Evolutionary conservation across 2,329 filamentous ascomycete genomes (phyloP), one percentile per base, ranked within the genome.

Genomic region (Microsporum ferrugineum): DNA sequence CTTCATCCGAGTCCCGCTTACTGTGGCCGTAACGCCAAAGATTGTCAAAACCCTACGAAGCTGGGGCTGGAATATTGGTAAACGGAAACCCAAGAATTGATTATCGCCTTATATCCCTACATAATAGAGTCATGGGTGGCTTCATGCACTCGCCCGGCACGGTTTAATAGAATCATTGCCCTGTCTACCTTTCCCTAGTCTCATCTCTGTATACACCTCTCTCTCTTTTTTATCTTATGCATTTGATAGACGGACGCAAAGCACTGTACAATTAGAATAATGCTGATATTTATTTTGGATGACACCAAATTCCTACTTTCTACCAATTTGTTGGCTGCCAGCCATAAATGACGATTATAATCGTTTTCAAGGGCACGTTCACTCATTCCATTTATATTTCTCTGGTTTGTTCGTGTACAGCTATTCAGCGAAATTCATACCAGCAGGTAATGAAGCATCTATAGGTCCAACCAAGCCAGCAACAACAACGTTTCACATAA

Each of bases 61-160:
- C 10, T 96, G 92, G 90, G 94, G 94, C 3, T 97, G 89, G 87
- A 85, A 97, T 71, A 94, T 99, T 70, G 92, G 92, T 58, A 95
- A 90, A 79, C 55, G 55, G 55, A 57, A 57, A 29, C 17, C 55
- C 4, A 57, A 38, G 38, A 57, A 33, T 17, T 39, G 55, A 57
- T 57, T 36, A 2, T n/a, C 12, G 14, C 12, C 14, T 29, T 23
- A 4, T 10, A 17, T 55, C 3, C 8, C 31, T 53, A 27, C 43
- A 47, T 36, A 12, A 12, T 12, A 12, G 38, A 7, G 38, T 12
- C 14, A 3, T 8, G 5, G 5, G 10, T 12, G 38, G 8, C 38
- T 23, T 23, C 38, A 39, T 39, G 2, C 38, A 39, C 3, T 39
- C 38, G 8, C 5, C 14, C 4, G 38, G 38, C 38, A 39, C 38